Percentiles rank a stretch among this genome's conserved stretches.
Conservation (phyloP, 306 rosid genomes). For the Fragaria nilgerrensis region DNA sequence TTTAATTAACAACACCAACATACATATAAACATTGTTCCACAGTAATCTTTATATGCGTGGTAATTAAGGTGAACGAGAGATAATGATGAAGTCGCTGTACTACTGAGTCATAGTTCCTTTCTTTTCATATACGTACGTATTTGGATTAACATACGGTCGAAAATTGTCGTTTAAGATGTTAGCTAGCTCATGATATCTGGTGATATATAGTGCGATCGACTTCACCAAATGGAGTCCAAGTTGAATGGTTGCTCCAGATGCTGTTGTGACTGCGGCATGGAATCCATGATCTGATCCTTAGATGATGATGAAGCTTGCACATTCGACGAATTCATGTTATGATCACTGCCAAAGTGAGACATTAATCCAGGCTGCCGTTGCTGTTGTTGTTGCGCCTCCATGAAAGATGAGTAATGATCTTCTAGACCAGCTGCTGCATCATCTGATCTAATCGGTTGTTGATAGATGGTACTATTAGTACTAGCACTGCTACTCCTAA, state of each 20-base stretch:
- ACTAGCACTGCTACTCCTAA: conserved; percentile 33
- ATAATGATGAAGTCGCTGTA: background rate
- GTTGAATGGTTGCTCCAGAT: conserved; percentile 79
- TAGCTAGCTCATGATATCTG: background rate
- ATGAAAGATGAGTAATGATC: conserved; percentile 29
- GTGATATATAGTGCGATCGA: no score
- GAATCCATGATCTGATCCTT: conserved; percentile 49
- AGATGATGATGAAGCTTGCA: conserved; percentile 40
- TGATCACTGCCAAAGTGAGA: conserved; percentile 31
- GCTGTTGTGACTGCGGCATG: conserved; percentile 32
- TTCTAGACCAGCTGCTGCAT: conserved; percentile 11
- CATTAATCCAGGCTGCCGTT: conserved; percentile 34
- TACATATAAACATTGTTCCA: background rate
- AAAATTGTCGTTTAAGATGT: conserved; percentile 11
- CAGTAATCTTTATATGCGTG: background rate
- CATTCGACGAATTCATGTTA: conserved; percentile 28
- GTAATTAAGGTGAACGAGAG: background rate
- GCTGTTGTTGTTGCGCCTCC: background rate
- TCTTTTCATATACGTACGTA: background rate
- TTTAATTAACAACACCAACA: background rate
- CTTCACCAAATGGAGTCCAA: conserved; percentile 92
- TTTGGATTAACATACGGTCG: background rate
- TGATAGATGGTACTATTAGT: conserved; percentile 31
- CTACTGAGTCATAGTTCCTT: background rate
- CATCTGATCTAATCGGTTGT: conserved; percentile 32